Conservation (phyloP, 768 basidiomycete genomes). For the Russula lepida region DNA sequence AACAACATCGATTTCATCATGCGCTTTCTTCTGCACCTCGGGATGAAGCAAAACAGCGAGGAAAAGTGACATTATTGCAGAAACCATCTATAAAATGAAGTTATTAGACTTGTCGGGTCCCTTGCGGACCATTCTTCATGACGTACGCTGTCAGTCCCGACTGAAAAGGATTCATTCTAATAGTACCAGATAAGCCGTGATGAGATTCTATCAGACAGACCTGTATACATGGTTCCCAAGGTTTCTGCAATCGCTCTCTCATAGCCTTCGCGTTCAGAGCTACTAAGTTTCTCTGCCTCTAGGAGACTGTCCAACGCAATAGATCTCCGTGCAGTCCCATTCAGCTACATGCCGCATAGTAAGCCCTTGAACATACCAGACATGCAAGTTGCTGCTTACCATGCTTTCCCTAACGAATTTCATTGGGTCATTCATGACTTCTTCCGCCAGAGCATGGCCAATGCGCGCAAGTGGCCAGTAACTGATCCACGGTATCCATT, state of each 20-base stretch:
- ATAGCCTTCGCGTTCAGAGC: background rate
- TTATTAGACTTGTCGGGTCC: background rate
- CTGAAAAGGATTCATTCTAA: background rate
- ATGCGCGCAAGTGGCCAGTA: constrained; percentile 6
- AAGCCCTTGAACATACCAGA: background rate
- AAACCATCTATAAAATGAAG: background rate
- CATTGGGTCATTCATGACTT: background rate
- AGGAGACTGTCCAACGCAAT: background rate
- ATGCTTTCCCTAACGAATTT: background rate
- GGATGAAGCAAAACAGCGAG: constrained; percentile 1
- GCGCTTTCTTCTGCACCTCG: constrained; percentile 9
- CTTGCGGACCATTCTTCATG: background rate
- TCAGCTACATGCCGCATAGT: background rate
- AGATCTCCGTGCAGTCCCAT: background rate
- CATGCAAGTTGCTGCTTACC: background rate
- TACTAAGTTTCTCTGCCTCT: background rate
- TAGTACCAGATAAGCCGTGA: background rate
- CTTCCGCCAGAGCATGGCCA: background rate
- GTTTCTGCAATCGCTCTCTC: background rate
- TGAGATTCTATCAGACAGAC: background rate
- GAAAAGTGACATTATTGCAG: background rate
- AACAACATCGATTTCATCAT: constrained; percentile 13
- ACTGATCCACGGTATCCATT: constrained; percentile 6
- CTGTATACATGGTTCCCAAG: background rate
- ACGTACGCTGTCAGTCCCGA: background rate